A percentile compares a stretch with the other conserved stretches of the same genome.
Conservation (phyloP, 257 asterid species). For the Petunia secreta region DNA sequence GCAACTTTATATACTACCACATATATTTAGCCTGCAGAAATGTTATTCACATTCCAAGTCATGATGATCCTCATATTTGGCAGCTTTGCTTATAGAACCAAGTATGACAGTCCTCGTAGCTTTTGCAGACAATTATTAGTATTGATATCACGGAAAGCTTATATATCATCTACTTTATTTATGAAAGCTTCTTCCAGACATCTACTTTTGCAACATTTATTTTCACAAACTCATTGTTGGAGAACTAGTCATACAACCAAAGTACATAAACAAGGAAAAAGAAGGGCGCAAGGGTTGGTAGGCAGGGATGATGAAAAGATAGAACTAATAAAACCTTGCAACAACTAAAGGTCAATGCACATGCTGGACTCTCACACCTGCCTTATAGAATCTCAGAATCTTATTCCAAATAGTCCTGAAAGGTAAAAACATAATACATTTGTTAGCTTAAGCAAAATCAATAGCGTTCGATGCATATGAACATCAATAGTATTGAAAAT, state of each 20-base stretch:
- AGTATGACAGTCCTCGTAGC: too few relatives aligned
- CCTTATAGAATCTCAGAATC: neutral
- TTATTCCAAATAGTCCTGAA: neutral
- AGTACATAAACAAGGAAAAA: neutral
- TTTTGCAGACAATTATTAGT: neutral
- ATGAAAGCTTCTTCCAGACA: neutral
- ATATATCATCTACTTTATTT: neutral
- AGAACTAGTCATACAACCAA: neutral
- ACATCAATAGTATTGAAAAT: neutral
- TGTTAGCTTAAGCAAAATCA: neutral
- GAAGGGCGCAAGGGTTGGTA: neutral
- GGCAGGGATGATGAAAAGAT: conserved; percentile 14
- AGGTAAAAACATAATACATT: neutral
- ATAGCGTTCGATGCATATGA: neutral
- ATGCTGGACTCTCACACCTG: neutral
- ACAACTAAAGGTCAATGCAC: conserved; percentile 4
- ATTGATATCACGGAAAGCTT: neutral
- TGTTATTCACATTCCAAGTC: too few relatives aligned
- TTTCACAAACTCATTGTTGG: neutral
- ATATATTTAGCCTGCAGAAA: neutral
- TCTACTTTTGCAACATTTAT: conserved; percentile 17
- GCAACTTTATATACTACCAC: too few relatives aligned
- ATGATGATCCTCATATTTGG: too few relatives aligned
- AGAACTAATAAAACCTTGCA: neutral
- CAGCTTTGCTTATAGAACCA: too few relatives aligned